Evolutionary conservation across 2,329 filamentous ascomycete genomes (phyloP), one percentile per base, ranked within the genome.

Genomic region (Neonectria sp.): DNA sequence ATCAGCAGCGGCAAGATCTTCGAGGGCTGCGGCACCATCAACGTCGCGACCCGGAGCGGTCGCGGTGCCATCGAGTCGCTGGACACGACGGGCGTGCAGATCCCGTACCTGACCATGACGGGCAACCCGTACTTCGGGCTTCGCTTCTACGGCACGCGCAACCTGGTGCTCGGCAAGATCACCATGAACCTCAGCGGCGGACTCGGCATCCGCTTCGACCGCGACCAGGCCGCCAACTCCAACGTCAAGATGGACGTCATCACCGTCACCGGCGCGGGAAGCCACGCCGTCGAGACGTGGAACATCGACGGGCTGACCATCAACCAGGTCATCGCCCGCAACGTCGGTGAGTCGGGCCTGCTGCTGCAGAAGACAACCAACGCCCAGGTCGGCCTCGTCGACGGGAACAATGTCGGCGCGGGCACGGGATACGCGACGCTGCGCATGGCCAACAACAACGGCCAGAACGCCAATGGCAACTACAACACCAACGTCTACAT

Each of bases 261-360:
- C 69, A 82, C 69, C 6, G 85, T 89, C 27, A 87, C 81, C 0
- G 86, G 87, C 3, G 86, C 87, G 8, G 79, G 84, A 6, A 87
- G 84, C 73, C 88, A 90, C 73, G 86, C 86, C 3, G 86, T 90
- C 37, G 88, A 90, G 78, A 87, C 85, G 0, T 89, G 86, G 86
- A 89, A 89, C 75, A 89, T 89, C 48, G 83, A 89, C 68, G 84
- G 85, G 12, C 81, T 90, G 3, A 80, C 76, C 1, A 86, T 90
- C 71, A 82, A 82, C 70, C 77, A 80, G 21, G 87, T 90, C 48
- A 84, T 89, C 40, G 88, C 87, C 1, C 79, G 80, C 9, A 79
- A 89, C 65, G 84, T 87, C 3, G 87, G 86, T 48, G 87, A 90
- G 76, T 87, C 79, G n/a, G 88, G 87, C 0, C 70, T 90, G n/a